Percentiles rank a stretch among this genome's conserved stretches.
These are phyloP conservation scores for Verticillium tricorpus DNA, from an alignment of 2,329 filamentous ascomycete genomes.

Conservation along the genomic window DNA sequence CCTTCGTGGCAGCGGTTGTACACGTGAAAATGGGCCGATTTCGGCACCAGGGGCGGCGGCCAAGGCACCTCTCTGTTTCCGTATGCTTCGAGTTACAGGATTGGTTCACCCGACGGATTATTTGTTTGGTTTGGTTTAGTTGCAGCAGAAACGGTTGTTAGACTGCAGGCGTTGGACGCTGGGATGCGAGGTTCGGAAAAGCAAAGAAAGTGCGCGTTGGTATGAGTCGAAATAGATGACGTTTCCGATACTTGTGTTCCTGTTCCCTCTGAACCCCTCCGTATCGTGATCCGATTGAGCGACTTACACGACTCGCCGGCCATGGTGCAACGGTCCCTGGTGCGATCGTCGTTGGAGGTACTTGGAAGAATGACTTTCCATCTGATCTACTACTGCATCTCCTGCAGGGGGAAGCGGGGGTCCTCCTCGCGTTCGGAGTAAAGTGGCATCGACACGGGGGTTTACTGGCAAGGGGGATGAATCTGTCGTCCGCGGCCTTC, in stretches of 20 bases:
- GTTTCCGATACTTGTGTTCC: neutral
- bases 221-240: neutral
- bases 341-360: neutral
- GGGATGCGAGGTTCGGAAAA: neutral
- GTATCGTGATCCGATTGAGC: neutral
- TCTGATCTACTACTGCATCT: neutral
- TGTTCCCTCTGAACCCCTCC: neutral
- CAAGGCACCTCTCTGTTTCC: neutral
- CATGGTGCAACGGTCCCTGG: neutral
- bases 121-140: neutral
- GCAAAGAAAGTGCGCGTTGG: neutral
- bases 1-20: neutral
- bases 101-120: neutral
- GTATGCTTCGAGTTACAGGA: neutral
- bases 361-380: neutral
- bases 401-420: neutral
- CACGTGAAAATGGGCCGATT: neutral
- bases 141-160: neutral
- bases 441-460: neutral
- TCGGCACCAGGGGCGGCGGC: neutral
- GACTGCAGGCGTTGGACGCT: neutral
- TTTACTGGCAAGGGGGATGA: no score
- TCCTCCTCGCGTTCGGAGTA: neutral
- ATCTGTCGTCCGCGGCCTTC: no score
- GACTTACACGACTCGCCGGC: neutral